Evolutionary conservation across 2,329 filamentous ascomycete genomes (phyloP).

Genomic region (Ophiobolus disseminans): DNA sequence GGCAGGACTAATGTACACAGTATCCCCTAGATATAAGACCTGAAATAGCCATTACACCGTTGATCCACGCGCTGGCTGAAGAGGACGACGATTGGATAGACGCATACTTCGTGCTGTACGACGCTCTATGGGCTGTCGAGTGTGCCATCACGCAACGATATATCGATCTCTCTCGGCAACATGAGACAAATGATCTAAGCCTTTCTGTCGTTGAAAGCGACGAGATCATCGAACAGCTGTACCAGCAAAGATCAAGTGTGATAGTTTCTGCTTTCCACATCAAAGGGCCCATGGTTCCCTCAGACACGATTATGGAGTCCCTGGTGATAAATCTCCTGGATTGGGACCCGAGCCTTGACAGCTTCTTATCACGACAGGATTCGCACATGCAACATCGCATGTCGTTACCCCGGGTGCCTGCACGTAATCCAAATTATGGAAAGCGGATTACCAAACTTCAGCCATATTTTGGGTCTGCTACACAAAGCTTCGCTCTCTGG

Average conservation of each 20-base stretch:
- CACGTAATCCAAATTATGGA: constrained; percentile 20
- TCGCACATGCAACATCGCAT: constrained; percentile 22
- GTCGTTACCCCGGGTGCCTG: constrained; percentile 8
- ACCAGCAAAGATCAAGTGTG: constrained; percentile 30
- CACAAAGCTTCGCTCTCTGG: constrained; percentile 24
- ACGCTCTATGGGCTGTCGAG: constrained; percentile 46
- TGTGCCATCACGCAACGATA: constrained; percentile 44
- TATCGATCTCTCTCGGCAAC: constrained; percentile 39
- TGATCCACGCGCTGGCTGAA: constrained; percentile 32
- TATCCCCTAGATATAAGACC: constrained; percentile 44
- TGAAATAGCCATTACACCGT: constrained; percentile 29
- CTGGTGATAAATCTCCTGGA: constrained; percentile 30
- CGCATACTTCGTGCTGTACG: constrained; percentile 44
- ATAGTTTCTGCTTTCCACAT: constrained; percentile 34
- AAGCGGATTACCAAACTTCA: constrained; percentile 19
- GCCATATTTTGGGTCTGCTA: constrained; percentile 23
- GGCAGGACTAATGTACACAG: constrained; percentile 25
- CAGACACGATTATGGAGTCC: constrained; percentile 26
- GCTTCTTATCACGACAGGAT: constrained; percentile 28
- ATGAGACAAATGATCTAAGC: constrained; percentile 12
- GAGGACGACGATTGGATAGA: constrained; percentile 36
- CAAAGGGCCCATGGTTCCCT: constrained; percentile 27
- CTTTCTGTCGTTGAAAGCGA: constrained; percentile 21
- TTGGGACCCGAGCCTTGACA: constrained; percentile 30
- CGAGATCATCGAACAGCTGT: constrained; percentile 30